Conservation (phyloP, 2,329 filamentous ascomycete species). For the Diaporthe sp. region DNA sequence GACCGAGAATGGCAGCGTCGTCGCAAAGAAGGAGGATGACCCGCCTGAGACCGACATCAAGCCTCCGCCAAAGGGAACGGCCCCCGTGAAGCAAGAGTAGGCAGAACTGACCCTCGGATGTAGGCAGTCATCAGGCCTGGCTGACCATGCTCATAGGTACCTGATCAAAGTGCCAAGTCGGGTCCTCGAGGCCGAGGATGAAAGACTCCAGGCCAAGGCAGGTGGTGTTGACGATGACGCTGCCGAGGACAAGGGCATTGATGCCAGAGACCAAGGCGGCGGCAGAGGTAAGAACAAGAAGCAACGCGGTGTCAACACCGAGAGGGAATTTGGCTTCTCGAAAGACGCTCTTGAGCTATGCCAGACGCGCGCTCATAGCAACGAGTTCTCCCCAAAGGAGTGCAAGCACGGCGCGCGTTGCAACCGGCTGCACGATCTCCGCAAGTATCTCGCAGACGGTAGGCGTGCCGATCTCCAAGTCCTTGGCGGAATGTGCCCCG, state of each 20-base stretch:
- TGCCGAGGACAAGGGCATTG: conserved; percentile 59
- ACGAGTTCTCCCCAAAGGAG: conserved; percentile 85
- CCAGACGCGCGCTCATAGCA: conserved; percentile 76
- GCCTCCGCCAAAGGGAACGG: conserved; percentile 49
- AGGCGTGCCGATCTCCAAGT: conserved; percentile 85
- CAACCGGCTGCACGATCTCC: conserved; percentile 85
- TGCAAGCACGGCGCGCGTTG: conserved; percentile 88
- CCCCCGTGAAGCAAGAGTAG: conserved; percentile 81
- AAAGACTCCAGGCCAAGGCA: conserved; percentile 34
- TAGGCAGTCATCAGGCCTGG: conserved; percentile 25
- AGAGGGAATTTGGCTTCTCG: conserved; percentile 84
- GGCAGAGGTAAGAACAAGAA: conserved; percentile 59
- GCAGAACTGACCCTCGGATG: conserved; percentile 47
- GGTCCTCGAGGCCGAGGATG: conserved; percentile 43
- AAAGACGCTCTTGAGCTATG: conserved; percentile 85
- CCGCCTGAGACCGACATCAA: conserved; percentile 2
- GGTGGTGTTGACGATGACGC: conserved; percentile 61
- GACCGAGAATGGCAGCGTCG: conserved; percentile 42
- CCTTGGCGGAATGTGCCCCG: conserved; percentile 83
- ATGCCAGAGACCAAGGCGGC: conserved; percentile 44
- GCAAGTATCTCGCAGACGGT: conserved; percentile 86
- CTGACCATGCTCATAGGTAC: conserved; percentile 53
- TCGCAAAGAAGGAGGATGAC: conserved; percentile 65
- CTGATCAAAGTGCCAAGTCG: conserved; percentile 55
- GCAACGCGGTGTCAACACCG: conserved; percentile 83